Evolutionary conservation across 75 land plant species (phyloP).

Genomic region (Isoetes taiwanensis): DNA sequence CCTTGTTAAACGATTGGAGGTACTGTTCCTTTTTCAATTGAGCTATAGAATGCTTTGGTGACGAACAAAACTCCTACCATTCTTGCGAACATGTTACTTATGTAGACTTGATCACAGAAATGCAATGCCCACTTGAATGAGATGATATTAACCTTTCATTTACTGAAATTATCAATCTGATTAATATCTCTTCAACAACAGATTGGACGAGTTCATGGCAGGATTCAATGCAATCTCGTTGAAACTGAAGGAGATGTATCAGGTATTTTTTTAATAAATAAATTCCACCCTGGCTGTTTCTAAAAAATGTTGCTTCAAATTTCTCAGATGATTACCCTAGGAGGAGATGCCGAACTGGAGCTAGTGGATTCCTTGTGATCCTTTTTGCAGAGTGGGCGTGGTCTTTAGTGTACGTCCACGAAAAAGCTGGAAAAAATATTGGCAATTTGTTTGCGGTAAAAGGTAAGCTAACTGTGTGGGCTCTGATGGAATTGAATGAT

Average conservation of each 20-base stretch:
- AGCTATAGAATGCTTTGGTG: too few relatives aligned
- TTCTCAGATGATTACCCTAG: conserved; percentile 91
- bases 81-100: too few relatives aligned
- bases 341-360: conserved; percentile 98
- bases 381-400: conserved; percentile 95
- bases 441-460: conserved; percentile 94
- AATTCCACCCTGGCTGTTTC: too few relatives aligned
- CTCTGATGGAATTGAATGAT: too few relatives aligned
- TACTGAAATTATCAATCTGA: not conserved
- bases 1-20: too few relatives aligned
- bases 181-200: too few relatives aligned
- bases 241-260: conserved; percentile 98
- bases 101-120: conserved; percentile 4
- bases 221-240: conserved; percentile 89
- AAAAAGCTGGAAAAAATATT: conserved; percentile 98
- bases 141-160: not conserved
- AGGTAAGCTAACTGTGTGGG: conserved; percentile 35
- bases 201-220: conserved; percentile 96
- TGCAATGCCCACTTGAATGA: not conserved
- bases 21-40: too few relatives aligned
- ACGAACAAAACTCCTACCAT: too few relatives aligned
- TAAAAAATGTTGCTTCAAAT: not conserved
- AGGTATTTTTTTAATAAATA: too few relatives aligned
- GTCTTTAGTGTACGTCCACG: conserved; percentile 96
- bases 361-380: conserved; percentile 93